These are phyloP conservation scores for Panicum miliaceum DNA, from an alignment of 176 grass and related monocot species.

Conservation along the genomic window DNA sequence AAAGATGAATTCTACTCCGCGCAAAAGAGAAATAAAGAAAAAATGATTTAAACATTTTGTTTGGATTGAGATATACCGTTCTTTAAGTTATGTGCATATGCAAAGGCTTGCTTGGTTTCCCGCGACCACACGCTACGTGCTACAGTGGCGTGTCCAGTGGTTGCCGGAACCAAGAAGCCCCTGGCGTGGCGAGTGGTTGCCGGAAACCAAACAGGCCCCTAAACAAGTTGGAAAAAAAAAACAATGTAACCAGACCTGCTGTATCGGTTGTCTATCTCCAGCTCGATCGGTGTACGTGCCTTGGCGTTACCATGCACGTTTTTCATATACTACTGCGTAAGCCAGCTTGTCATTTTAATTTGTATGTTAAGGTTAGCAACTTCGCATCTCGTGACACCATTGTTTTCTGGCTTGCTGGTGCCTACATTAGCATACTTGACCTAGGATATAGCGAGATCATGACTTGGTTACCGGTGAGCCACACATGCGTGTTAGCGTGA, in stretches of 20 bases:
- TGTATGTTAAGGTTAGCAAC: background rate
- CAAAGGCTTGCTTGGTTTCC: no score
- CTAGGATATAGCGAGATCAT: background rate
- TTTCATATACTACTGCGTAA: background rate
- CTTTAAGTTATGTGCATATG: no score
- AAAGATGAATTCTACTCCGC: background rate
- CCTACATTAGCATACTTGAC: background rate
- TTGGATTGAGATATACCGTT: no score
- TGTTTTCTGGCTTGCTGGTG: background rate
- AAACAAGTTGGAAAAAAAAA: no score
- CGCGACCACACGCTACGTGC: no score
- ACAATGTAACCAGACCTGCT: no score
- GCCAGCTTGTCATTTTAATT: background rate
- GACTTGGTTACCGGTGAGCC: background rate
- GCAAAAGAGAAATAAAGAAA: no score
- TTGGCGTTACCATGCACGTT: background rate
- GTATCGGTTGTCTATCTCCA: background rate
- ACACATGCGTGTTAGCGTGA: conserved; percentile 7
- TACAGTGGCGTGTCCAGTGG: no score
- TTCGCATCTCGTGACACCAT: background rate
- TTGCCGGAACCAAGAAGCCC: no score
- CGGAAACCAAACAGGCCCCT: no score
- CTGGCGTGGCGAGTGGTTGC: no score
- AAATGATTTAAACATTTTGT: no score
- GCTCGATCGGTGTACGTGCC: background rate